Evolutionary conservation across 192 early-diverging fungal genomes (phyloP).

Genomic region (Coemansia sp.): DNA sequence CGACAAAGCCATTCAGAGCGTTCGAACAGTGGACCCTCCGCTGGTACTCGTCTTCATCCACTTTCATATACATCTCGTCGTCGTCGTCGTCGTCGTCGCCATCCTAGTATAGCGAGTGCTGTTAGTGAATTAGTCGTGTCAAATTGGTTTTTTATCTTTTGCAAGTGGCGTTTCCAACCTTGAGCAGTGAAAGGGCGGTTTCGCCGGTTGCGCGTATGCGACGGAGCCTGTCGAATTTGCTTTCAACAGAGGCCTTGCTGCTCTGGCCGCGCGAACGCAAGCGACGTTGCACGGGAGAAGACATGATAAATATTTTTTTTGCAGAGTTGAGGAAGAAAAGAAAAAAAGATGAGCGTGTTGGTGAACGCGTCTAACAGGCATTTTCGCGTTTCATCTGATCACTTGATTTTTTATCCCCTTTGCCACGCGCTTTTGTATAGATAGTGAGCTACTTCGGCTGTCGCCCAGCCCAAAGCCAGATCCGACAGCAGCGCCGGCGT

Average conservation of each 20-base stretch:
- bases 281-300: constrained; percentile 22
- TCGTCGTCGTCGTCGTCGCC: constrained; percentile 16
- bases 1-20: constrained; percentile 44
- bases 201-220: constrained; percentile 45
- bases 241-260: constrained; percentile 11
- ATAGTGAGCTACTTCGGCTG: constrained; percentile 28
- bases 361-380: background rate
- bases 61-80: constrained; percentile 33
- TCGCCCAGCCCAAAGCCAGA: constrained; percentile 21
- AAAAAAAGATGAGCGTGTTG: background rate
- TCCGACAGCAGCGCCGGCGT: constrained; percentile 12
- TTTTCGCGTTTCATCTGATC: constrained; percentile 9
- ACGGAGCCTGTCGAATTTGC: constrained; percentile 40
- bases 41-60: constrained; percentile 50
- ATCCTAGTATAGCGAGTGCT: constrained; percentile 3
- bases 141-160: background rate
- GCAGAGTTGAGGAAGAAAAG: background rate
- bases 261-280: constrained; percentile 26
- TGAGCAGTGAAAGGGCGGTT: constrained; percentile 17
- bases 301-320: constrained; percentile 5
- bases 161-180: background rate
- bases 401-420: background rate
- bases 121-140: background rate
- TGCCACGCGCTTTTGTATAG: constrained; percentile 31
- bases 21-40: constrained; percentile 9